Conservation (phyloP, 306 rosid species). For the Phaseolus lunatus region DNA sequence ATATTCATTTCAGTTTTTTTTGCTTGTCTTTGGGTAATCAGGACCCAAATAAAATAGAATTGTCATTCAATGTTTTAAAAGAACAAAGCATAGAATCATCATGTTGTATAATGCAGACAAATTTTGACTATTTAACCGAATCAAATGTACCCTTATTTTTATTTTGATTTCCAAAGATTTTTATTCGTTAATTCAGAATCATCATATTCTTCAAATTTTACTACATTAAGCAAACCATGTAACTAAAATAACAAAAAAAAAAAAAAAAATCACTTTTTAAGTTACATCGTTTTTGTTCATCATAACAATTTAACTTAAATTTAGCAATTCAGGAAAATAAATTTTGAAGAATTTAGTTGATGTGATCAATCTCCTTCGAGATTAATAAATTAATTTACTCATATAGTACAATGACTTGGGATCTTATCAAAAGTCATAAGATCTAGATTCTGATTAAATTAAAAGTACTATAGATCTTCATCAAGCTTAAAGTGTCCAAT, state of each 20-base stretch:
- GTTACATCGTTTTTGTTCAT: neutral
- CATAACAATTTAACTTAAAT: neutral
- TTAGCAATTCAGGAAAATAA: neutral
- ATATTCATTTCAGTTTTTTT: slow-evolving; percentile 12
- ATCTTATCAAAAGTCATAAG: neutral
- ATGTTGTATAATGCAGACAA: slow-evolving; percentile 31
- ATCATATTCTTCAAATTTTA: neutral
- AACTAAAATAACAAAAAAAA: neutral
- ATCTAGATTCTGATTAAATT: neutral
- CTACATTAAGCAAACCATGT: neutral
- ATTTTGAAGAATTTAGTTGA: neutral
- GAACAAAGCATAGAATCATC: slow-evolving; percentile 5
- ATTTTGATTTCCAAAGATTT: slow-evolving; percentile 11
- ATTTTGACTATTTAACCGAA: neutral
- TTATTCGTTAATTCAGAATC: slow-evolving; percentile 1
- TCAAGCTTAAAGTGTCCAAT: neutral
- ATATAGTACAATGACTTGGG: neutral
- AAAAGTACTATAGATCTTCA: neutral
- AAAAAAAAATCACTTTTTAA: neutral
- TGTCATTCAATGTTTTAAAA: slow-evolving; percentile 15
- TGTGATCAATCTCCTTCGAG: neutral
- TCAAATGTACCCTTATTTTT: slow-evolving; percentile 6
- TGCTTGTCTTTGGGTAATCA: slow-evolving; percentile 34
- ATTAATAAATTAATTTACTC: neutral
- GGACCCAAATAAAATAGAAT: slow-evolving; percentile 21